Evolutionary conservation across 768 basidiomycete species (phyloP).

Genomic region (Suillus subluteus): DNA sequence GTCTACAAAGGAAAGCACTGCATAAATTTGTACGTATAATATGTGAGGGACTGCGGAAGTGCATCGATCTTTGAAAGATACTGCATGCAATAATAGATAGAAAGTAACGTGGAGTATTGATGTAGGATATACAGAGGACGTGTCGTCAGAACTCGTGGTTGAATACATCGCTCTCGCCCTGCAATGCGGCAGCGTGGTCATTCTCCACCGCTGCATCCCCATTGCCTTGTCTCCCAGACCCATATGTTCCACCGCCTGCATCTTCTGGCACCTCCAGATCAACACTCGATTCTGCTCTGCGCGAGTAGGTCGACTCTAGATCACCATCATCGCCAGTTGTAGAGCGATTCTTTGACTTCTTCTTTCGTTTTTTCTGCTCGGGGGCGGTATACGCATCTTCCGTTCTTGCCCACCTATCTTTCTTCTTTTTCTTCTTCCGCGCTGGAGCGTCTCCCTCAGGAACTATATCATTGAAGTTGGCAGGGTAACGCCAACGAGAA

Average conservation of each 20-base stretch:
- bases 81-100: not conserved
- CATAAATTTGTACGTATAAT: not conserved
- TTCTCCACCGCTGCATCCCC: constrained; percentile 20
- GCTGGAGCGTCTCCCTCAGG: constrained; percentile 42
- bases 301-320: constrained; percentile 36
- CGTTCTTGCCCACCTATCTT: constrained; percentile 86
- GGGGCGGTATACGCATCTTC: constrained; percentile 72
- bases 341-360: constrained; percentile 57
- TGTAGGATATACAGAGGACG: not conserved
- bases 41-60: not conserved
- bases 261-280: constrained; percentile 68
- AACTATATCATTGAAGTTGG: constrained; percentile 72
- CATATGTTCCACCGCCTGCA: constrained; percentile 70
- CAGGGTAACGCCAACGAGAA: constrained; percentile 83
- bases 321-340: constrained; percentile 40
- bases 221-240: constrained; percentile 25
- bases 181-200: constrained; percentile 23
- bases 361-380: constrained; percentile 63
- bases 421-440: constrained; percentile 78
- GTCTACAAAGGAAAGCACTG: not conserved
- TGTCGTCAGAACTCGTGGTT: constrained; percentile 61
- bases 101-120: not conserved
- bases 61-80: not conserved
- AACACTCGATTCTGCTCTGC: constrained; percentile 37
- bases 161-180: constrained; percentile 50